Conservation (phyloP, 2,329 filamentous ascomycete genomes). For the Lecanosticta acicola region DNA sequence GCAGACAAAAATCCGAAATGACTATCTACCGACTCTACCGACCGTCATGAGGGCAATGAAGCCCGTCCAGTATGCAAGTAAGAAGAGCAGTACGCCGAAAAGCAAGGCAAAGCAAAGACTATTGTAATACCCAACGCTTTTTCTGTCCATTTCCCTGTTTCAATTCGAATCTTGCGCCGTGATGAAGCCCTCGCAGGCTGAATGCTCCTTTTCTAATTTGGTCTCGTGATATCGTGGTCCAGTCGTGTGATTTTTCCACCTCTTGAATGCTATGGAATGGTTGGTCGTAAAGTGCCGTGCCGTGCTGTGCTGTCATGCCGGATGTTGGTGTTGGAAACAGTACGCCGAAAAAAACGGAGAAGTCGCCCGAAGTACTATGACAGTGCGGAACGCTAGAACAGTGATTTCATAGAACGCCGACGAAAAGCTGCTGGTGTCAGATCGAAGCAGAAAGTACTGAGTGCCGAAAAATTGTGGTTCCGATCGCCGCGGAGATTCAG, state of each 20-base stretch:
- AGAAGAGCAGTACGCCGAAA: not conserved
- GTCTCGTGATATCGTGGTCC: slow-evolving; percentile 2
- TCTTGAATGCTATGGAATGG: not conserved
- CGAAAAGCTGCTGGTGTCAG: not conserved
- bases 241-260: not conserved
- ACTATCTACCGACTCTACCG: slow-evolving; percentile 7
- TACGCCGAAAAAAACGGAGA: slow-evolving; percentile 7
- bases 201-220: not conserved
- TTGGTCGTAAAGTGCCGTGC: not conserved
- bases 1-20: slow-evolving; percentile 5
- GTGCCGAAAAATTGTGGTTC: no score
- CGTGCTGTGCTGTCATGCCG: not conserved
- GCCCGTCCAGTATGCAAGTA: not conserved
- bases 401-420: slow-evolving; percentile 4
- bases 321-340: not conserved
- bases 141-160: not conserved
- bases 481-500: no score
- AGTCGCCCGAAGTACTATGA: not conserved
- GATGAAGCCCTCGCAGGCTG: slow-evolving; percentile 1
- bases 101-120: not conserved
- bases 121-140: not conserved
- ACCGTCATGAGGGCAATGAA: no score
- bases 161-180: not conserved
- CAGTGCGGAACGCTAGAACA: slow-evolving; percentile 2
- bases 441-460: not conserved